Conservation (phyloP, 1,284 basidiomycete species). For the Fomitiporia mediterranea region DNA sequence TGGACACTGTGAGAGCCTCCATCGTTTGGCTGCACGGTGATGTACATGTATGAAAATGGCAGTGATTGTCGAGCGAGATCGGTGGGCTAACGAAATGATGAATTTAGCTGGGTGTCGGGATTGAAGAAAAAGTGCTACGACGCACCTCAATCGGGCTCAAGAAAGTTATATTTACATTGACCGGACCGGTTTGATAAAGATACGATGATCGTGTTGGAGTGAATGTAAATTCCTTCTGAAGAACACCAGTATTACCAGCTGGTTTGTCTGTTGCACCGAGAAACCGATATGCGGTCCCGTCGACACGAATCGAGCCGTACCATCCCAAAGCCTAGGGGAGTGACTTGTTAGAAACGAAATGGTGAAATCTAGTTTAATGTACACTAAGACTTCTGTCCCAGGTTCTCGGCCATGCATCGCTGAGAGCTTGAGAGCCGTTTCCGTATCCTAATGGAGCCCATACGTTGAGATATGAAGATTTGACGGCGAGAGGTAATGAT, state of each 20-base stretch:
- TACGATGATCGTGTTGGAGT: conserved; percentile 15
- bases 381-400: conserved; percentile 12
- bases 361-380: neutral
- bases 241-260: conserved; percentile 23
- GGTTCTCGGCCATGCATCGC: conserved; percentile 25
- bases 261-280: neutral
- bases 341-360: neutral
- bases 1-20: conserved; percentile 32
- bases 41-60: conserved; percentile 21
- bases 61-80: conserved; percentile 9
- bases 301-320: conserved; percentile 36
- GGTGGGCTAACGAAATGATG: neutral
- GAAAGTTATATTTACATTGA: conserved; percentile 12
- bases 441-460: conserved; percentile 47
- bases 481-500: conserved; percentile 54
- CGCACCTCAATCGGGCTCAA: conserved; percentile 14
- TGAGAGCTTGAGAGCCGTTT: conserved; percentile 40
- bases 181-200: conserved; percentile 7
- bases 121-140: neutral
- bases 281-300: conserved; percentile 28
- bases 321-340: conserved; percentile 30
- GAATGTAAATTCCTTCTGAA: conserved; percentile 10
- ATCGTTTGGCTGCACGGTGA: conserved; percentile 34
- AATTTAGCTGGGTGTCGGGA: neutral
- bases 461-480: conserved; percentile 58